These are phyloP conservation scores for Schrenkiella parvula DNA, from an alignment of 345 rosid species.

Conservation along the genomic window DNA sequence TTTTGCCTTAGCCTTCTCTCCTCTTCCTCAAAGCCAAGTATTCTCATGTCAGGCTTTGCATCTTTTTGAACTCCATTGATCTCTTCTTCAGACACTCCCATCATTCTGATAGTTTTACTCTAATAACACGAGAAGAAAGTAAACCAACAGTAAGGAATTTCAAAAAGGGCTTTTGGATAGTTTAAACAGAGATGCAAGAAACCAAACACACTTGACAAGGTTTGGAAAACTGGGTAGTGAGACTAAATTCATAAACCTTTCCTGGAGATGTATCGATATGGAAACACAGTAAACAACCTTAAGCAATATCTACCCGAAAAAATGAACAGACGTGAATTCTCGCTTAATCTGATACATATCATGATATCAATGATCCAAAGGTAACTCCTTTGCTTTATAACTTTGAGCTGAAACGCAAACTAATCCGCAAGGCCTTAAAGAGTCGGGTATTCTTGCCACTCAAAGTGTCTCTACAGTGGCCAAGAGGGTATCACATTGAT, in stretches of 20 bases:
- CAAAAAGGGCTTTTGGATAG: background rate
- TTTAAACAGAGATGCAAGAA: background rate
- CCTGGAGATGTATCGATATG: background rate
- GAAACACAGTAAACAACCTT: background rate
- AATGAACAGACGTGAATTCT: background rate
- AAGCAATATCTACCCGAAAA: background rate
- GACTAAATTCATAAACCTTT: background rate
- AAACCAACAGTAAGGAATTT: background rate
- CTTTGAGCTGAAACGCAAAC: too few species aligned
- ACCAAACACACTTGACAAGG: background rate
- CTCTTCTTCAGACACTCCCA: conserved; percentile 85
- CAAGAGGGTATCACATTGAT: too few species aligned
- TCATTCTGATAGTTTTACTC: conserved; percentile 80
- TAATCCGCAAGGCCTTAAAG: too few species aligned
- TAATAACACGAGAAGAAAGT: conserved; percentile 19
- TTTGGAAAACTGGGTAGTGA: background rate
- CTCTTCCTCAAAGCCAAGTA: conserved; percentile 89
- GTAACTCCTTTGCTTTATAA: too few species aligned
- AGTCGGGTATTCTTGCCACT: too few species aligned
- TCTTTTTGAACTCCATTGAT: conserved; percentile 47
- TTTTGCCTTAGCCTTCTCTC: conserved; percentile 68
- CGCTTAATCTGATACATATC: too few species aligned
- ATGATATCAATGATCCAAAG: too few species aligned
- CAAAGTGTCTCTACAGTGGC: too few species aligned
- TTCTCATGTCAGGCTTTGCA: conserved; percentile 56